Evolutionary conservation across 371 early-diverging fungal genomes (phyloP).

Genomic region (Dinochytrium kinnereticum): DNA sequence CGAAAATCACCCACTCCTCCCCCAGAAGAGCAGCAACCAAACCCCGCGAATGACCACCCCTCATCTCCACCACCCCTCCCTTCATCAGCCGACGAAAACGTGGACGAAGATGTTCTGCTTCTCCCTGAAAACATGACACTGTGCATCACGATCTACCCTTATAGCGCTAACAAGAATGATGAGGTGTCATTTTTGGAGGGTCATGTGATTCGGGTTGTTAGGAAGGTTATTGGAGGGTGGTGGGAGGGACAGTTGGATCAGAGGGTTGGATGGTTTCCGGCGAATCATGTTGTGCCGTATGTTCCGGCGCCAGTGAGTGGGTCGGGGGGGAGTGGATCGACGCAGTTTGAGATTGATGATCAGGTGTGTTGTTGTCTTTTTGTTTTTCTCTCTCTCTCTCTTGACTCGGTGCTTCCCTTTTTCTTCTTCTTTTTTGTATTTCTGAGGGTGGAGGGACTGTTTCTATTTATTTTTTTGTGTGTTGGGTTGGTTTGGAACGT

Average conservation of each 20-base stretch:
- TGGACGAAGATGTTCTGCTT: slow-evolving; percentile 26
- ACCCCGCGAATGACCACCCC: not conserved
- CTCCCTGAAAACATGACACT: slow-evolving; percentile 23
- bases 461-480: not conserved
- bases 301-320: slow-evolving; percentile 14
- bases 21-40: not conserved
- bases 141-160: slow-evolving; percentile 33
- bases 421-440: too few species aligned
- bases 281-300: slow-evolving; percentile 32
- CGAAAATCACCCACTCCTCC: not conserved
- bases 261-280: slow-evolving; percentile 40
- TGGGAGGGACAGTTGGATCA: slow-evolving; percentile 38
- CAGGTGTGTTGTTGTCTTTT: not conserved
- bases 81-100: slow-evolving; percentile 7
- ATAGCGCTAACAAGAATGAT: slow-evolving; percentile 35
- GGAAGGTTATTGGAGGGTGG: slow-evolving; percentile 37
- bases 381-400: not conserved
- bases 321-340: slow-evolving; percentile 5
- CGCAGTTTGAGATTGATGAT: slow-evolving; percentile 6
- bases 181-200: slow-evolving; percentile 38
- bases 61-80: not conserved
- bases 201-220: slow-evolving; percentile 34
- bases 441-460: too few species aligned
- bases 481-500: not conserved
- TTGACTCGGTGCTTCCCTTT: not conserved